phyloP scores from a whole-genome alignment of 148 eudicot genomes.

The Rhododendron simsii region DNA sequence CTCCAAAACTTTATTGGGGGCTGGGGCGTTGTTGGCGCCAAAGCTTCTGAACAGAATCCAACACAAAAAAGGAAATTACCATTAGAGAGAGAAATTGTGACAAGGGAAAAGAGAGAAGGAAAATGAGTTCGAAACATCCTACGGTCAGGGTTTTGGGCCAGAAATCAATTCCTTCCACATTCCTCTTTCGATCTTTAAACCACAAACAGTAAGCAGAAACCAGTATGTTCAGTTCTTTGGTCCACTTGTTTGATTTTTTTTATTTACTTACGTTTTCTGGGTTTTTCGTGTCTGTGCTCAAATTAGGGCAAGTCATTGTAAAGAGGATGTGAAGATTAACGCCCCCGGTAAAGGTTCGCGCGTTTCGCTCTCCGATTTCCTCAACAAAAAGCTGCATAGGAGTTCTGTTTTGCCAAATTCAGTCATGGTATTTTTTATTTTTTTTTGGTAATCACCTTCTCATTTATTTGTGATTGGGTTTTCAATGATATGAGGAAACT shows the following conservation, averaged over 20 bases:
- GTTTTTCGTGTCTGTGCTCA: not conserved
- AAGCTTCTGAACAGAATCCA: not conserved
- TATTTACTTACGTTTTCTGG: not conserved
- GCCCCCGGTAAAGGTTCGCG: not conserved
- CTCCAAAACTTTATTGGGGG: not conserved
- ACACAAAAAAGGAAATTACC: not conserved
- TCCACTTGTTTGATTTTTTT: not conserved
- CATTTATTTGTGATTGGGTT: not conserved
- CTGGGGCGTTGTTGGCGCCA: not conserved
- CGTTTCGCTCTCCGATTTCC: conserved; percentile 55
- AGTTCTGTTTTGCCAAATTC: conserved; percentile 46
- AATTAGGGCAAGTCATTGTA: conserved; percentile 22
- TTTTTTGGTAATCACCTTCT: too few relatives aligned
- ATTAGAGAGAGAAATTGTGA: not conserved
- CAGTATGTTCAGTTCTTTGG: not conserved
- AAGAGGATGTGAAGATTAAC: conserved; percentile 18
- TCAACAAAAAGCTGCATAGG: conserved; percentile 49
- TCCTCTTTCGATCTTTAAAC: conserved; percentile 20
- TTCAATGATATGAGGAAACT: not conserved
- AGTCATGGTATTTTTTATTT: conserved; percentile 15
- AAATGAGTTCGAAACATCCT: conserved; percentile 25
- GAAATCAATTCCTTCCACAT: conserved; percentile 31
- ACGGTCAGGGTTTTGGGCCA: conserved; percentile 31
- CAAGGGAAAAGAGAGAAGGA: not conserved
- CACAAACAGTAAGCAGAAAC: conserved; percentile 18